A percentile compares a stretch with the other conserved stretches of the same genome.
Evolutionary conservation across 495 filamentous ascomycete species (phyloP).

Genomic region (Rhypophila decipiens): DNA sequence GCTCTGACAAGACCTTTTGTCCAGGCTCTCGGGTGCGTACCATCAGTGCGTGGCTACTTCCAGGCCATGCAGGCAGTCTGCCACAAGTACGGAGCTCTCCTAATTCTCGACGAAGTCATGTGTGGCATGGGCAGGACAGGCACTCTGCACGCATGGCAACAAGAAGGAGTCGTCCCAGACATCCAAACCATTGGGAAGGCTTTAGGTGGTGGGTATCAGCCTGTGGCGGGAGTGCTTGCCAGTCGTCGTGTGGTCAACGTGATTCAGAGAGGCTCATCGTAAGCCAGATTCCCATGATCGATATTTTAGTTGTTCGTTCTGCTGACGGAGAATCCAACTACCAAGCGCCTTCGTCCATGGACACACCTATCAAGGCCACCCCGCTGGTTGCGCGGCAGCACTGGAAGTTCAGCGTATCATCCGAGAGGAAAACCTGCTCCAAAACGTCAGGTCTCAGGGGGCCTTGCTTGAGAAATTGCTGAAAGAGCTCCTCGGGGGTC

Average conservation of each 20-base stretch:
- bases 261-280: slow-evolving; percentile 51
- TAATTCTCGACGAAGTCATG: slow-evolving; percentile 75
- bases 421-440: slow-evolving; percentile 45
- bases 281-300: slow-evolving; percentile 14
- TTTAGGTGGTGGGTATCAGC: slow-evolving; percentile 48
- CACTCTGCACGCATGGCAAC: slow-evolving; percentile 57
- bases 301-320: too few species aligned
- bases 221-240: slow-evolving; percentile 56
- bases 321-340: slow-evolving; percentile 2
- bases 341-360: slow-evolving; percentile 48
- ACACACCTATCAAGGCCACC: slow-evolving; percentile 59
- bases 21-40: slow-evolving; percentile 56
- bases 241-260: slow-evolving; percentile 46
- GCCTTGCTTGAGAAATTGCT: slow-evolving; percentile 41
- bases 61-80: slow-evolving; percentile 57
- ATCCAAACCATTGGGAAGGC: slow-evolving; percentile 62
- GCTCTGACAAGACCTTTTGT: slow-evolving; percentile 38
- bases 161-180: slow-evolving; percentile 48
- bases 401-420: slow-evolving; percentile 56
- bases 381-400: slow-evolving; percentile 53
- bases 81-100: slow-evolving; percentile 56
- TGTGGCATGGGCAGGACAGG: slow-evolving; percentile 63
- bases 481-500: slow-evolving; percentile 32
- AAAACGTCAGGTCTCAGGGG: slow-evolving; percentile 49
- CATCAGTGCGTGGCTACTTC: slow-evolving; percentile 57